Percentiles rank a stretch among this genome's conserved stretches.
Evolutionary conservation across 495 filamentous ascomycete species (phyloP).

Genomic region (Tuber melanosporum): DNA sequence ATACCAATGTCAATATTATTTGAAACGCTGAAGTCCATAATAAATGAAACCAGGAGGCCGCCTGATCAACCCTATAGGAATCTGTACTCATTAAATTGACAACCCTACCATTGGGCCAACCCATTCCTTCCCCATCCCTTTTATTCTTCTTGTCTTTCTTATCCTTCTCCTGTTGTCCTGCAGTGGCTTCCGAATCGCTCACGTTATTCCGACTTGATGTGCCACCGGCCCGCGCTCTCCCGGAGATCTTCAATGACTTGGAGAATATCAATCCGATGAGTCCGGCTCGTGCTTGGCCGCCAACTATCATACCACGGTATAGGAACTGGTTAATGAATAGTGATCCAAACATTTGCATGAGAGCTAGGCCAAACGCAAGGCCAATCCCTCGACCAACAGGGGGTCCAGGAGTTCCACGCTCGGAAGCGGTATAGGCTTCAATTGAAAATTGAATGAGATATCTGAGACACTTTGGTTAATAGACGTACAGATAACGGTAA

Average conservation of each 20-base stretch:
- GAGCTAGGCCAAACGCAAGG: slow-evolving; percentile 65
- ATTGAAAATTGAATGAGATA: slow-evolving; percentile 75
- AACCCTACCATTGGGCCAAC: slow-evolving; percentile 84
- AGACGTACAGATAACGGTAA: slow-evolving; percentile 62
- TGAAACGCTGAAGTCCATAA: slow-evolving; percentile 77
- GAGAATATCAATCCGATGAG: slow-evolving; percentile 70
- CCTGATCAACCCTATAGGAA: slow-evolving; percentile 80
- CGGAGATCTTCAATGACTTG: slow-evolving; percentile 76
- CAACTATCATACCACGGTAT: slow-evolving; percentile 72
- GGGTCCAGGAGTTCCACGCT: slow-evolving; percentile 49
- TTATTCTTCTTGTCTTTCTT: slow-evolving; percentile 38
- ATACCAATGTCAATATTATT: slow-evolving; percentile 66
- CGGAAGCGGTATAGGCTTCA: slow-evolving; percentile 61
- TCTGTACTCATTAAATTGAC: slow-evolving; percentile 91
- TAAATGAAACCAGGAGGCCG: slow-evolving; percentile 80
- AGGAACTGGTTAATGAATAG: slow-evolving; percentile 73
- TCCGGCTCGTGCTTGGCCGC: slow-evolving; percentile 66
- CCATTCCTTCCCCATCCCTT: slow-evolving; percentile 48
- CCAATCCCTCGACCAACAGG: slow-evolving; percentile 62
- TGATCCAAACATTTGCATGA: slow-evolving; percentile 68
- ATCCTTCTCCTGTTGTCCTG: slow-evolving; percentile 43
- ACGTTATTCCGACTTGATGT: slow-evolving; percentile 7
- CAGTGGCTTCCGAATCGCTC: slow-evolving; percentile 3
- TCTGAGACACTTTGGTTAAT: slow-evolving; percentile 65
- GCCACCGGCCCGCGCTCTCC: slow-evolving; percentile 65